Percentiles rank a stretch among this genome's conserved stretches.
These are phyloP conservation scores for Leucocoprinus leucothites DNA, from an alignment of 768 basidiomycete genomes.

Conservation along the genomic window DNA sequence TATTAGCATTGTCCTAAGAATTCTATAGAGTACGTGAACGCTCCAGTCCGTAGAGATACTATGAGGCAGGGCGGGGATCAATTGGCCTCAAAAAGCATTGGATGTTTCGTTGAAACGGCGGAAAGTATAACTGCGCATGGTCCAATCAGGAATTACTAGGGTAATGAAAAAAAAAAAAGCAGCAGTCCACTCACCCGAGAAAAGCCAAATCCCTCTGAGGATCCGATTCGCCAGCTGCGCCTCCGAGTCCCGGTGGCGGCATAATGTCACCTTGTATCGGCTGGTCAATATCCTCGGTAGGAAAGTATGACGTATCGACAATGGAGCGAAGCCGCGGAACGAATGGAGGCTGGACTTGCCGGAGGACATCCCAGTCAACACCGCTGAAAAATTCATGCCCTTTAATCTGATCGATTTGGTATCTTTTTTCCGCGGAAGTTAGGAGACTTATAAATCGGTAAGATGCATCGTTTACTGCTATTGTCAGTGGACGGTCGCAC, in stretches of 20 bases:
- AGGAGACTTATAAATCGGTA: conserved; percentile 65
- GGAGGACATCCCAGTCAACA: conserved; percentile 88
- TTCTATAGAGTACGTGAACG: neutral
- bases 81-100: neutral
- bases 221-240: neutral
- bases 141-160: neutral
- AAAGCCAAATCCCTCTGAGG: conserved; percentile 58
- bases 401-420: conserved; percentile 86
- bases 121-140: conserved; percentile 4
- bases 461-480: neutral
- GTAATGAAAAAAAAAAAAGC: neutral
- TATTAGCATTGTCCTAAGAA: neutral
- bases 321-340: conserved; percentile 92
- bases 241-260: conserved; percentile 27
- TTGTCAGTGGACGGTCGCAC: neutral
- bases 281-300: conserved; percentile 91
- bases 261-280: conserved; percentile 38
- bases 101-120: neutral
- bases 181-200: conserved; percentile 46
- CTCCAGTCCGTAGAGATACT: too few species aligned
- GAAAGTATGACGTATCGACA: conserved; percentile 98
- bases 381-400: conserved; percentile 92
- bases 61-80: neutral
- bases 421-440: conserved; percentile 75
- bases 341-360: conserved; percentile 91